These are phyloP conservation scores for Kurtzmaniella quercitrusa DNA, from an alignment of 1,139 yeast genomes.

Conservation along the genomic window DNA sequence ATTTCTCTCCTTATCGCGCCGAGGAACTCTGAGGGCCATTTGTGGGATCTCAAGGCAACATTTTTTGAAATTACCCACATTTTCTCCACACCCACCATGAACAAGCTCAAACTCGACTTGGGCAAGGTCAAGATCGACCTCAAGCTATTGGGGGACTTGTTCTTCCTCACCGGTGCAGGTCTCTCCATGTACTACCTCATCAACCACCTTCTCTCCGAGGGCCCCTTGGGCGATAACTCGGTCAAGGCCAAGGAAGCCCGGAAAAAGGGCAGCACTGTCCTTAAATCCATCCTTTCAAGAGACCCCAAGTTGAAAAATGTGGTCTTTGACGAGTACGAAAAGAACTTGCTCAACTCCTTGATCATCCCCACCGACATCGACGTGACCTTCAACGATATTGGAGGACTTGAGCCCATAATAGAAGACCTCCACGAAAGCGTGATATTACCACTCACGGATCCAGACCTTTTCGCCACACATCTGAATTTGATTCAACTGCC, in stretches of 20 bases:
- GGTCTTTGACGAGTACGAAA: conserved; percentile 72
- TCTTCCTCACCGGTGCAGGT: conserved; percentile 78
- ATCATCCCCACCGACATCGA: conserved; percentile 81
- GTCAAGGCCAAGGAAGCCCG: conserved; percentile 61
- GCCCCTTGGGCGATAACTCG: conserved; percentile 37
- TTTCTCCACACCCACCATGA: conserved; percentile 18
- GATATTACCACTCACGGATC: conserved; percentile 78
- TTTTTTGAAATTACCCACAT: background rate
- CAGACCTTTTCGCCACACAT: conserved; percentile 59
- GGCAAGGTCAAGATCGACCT: conserved; percentile 48
- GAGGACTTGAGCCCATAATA: conserved; percentile 79
- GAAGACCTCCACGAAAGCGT: conserved; percentile 87
- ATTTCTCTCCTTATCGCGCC: background rate
- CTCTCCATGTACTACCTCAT: conserved; percentile 71
- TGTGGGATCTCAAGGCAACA: no score
- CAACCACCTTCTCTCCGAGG: conserved; percentile 52
- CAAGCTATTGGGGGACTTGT: conserved; percentile 59
- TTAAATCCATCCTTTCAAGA: conserved; percentile 51
- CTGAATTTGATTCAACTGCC: conserved; percentile 79
- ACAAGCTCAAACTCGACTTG: conserved; percentile 31
- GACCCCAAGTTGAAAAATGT: conserved; percentile 58
- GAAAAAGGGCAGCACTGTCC: conserved; percentile 60
- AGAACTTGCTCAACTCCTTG: conserved; percentile 67
- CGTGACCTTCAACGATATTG: conserved; percentile 74
- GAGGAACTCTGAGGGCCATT: no score